Evolutionary conservation across 805 yeast species (phyloP).

Genomic region (Priceomyces melissophilus): DNA sequence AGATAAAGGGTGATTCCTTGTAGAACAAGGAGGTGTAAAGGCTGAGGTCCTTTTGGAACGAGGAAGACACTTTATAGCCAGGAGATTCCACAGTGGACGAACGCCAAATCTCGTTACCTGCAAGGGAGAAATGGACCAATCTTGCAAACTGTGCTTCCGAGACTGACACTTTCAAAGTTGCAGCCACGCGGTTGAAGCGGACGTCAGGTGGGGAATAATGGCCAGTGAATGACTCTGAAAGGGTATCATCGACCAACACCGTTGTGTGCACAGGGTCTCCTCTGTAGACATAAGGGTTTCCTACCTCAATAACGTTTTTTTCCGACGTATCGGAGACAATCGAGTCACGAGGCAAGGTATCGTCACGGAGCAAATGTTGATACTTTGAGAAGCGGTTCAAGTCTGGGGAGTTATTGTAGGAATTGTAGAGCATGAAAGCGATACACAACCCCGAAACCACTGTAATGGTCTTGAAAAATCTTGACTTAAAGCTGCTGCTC

Average conservation of each 20-base stretch:
- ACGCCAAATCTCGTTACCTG: slow-evolving; percentile 74
- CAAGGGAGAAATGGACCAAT: slow-evolving; percentile 58
- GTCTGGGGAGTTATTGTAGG: too few relatives aligned
- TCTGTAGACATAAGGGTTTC: slow-evolving; percentile 23
- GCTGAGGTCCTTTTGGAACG: slow-evolving; percentile 62
- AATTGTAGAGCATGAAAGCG: too few relatives aligned
- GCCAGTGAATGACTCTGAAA: slow-evolving; percentile 50
- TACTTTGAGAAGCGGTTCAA: too few relatives aligned
- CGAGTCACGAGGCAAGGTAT: too few relatives aligned
- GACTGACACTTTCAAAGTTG: slow-evolving; percentile 50
- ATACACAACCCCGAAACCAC: too few relatives aligned
- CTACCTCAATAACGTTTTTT: slow-evolving; percentile 21
- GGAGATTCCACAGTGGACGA: slow-evolving; percentile 72
- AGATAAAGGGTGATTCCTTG: slow-evolving; percentile 38
- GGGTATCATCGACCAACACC: slow-evolving; percentile 41
- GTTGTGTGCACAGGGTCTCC: slow-evolving; percentile 39
- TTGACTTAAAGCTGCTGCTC: too few relatives aligned
- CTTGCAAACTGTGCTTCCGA: slow-evolving; percentile 65
- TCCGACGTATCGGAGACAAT: slow-evolving; percentile 1
- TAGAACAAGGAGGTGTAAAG: slow-evolving; percentile 50
- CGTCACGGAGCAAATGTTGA: too few relatives aligned
- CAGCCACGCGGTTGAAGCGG: slow-evolving; percentile 49
- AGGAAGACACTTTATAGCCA: slow-evolving; percentile 41
- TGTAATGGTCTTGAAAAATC: too few relatives aligned
- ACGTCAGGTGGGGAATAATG: slow-evolving; percentile 41